These are phyloP conservation scores for Nakazawaea siamensis DNA, from an alignment of 805 yeast genomes.

Conservation along the genomic window DNA sequence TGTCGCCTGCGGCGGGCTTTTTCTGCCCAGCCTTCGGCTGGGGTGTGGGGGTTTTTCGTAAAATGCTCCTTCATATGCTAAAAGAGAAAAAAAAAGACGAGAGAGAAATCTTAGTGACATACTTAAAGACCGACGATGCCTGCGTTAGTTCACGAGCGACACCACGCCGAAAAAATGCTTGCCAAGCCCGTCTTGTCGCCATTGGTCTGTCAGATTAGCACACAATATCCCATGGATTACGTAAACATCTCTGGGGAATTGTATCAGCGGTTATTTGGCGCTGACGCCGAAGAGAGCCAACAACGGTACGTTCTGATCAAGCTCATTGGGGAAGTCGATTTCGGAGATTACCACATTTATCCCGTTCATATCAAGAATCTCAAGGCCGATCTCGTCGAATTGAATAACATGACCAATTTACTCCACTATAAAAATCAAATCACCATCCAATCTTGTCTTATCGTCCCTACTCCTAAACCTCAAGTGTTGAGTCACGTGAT, in stretches of 20 bases:
- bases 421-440: constrained; percentile 26
- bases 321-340: constrained; percentile 17
- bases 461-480: constrained; percentile 25
- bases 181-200: too few relatives aligned
- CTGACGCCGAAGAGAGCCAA: not conserved
- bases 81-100: too few relatives aligned
- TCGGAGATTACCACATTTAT: constrained; percentile 23
- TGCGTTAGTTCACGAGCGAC: too few relatives aligned
- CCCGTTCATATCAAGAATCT: constrained; percentile 23
- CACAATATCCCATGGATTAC: constrained; percentile 1
- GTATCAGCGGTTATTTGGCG: not conserved
- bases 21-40: too few relatives aligned
- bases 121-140: too few relatives aligned
- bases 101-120: too few relatives aligned
- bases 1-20: too few relatives aligned
- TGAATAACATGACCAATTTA: constrained; percentile 30
- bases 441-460: constrained; percentile 31
- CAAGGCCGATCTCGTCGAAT: constrained; percentile 23
- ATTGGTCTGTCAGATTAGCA: too few relatives aligned
- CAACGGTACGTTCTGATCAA: constrained; percentile 14
- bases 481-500: constrained; percentile 27
- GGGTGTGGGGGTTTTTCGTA: too few relatives aligned
- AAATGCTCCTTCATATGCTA: too few relatives aligned
- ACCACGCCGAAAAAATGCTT: too few relatives aligned
- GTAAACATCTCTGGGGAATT: constrained; percentile 6